Evolutionary conservation across 352 stramenopile genomes (phyloP).

Genomic region (Peronosclerospora sorghi): DNA sequence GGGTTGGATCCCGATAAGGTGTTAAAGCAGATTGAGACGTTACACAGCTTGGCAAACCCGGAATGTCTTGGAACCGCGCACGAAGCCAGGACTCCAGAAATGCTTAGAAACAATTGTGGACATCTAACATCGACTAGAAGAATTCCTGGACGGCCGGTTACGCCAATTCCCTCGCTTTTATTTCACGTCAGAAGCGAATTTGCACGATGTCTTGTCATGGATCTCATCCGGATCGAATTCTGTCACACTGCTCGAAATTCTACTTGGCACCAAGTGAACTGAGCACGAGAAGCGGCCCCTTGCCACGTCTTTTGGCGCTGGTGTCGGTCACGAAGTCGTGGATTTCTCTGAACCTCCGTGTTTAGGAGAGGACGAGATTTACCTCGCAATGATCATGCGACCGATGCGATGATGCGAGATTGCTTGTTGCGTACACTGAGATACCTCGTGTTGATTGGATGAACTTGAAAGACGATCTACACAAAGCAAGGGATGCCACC

Average conservation of each 20-base stretch:
- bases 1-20: slow-evolving; percentile 70
- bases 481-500: slow-evolving; percentile 87
- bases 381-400: slow-evolving; percentile 92
- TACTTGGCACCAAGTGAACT: slow-evolving; percentile 92
- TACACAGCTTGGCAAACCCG: slow-evolving; percentile 77
- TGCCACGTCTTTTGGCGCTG: slow-evolving; percentile 88
- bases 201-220: slow-evolving; percentile 95
- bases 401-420: slow-evolving; percentile 90
- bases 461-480: slow-evolving; percentile 86
- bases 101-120: slow-evolving; percentile 86
- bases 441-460: slow-evolving; percentile 92
- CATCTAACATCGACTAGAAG: slow-evolving; percentile 91
- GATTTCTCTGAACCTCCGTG: slow-evolving; percentile 87
- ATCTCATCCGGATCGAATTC: slow-evolving; percentile 88
- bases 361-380: slow-evolving; percentile 95
- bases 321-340: slow-evolving; percentile 89
- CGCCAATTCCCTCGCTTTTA: slow-evolving; percentile 92
- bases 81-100: slow-evolving; percentile 77
- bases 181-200: slow-evolving; percentile 85
- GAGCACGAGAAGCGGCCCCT: slow-evolving; percentile 51
- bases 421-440: slow-evolving; percentile 83
- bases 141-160: slow-evolving; percentile 91
- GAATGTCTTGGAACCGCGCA: slow-evolving; percentile 88
- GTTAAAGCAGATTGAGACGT: slow-evolving; percentile 76
- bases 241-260: slow-evolving; percentile 93